phyloP scores from a whole-genome alignment of 495 filamentous ascomycete species.

The Tirmania nivea region DNA sequence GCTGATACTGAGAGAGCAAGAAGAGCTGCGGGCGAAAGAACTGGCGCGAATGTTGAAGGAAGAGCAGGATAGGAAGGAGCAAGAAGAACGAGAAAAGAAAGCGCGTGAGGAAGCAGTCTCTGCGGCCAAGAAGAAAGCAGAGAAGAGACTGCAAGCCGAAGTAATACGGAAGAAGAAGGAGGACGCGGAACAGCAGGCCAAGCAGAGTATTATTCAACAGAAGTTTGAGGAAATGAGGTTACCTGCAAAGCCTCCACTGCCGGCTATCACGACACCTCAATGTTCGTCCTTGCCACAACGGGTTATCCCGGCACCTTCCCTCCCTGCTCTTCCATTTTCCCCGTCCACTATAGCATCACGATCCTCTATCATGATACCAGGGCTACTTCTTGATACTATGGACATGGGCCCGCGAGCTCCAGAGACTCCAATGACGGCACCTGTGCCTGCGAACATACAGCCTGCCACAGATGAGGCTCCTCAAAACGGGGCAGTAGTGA shows the following conservation, averaged over 20 bases:
- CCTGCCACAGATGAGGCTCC: too few relatives aligned
- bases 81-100: slow-evolving; percentile 11
- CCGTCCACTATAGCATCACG: slow-evolving; percentile 4
- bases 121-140: slow-evolving; percentile 14
- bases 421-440: slow-evolving; percentile 3
- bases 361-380: slow-evolving; percentile 15
- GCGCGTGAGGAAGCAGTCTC: slow-evolving; percentile 8
- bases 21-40: slow-evolving; percentile 5
- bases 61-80: slow-evolving; percentile 12
- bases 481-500: background rate
- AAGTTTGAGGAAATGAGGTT: slow-evolving; percentile 17
- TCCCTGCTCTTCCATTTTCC: slow-evolving; percentile 2
- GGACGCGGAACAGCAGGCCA: slow-evolving; percentile 23
- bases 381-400: slow-evolving; percentile 1
- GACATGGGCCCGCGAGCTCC: background rate
- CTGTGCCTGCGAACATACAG: background rate
- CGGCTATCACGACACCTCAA: slow-evolving; percentile 15
- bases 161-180: slow-evolving; percentile 14
- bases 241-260: slow-evolving; percentile 14
- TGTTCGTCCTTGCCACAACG: slow-evolving; percentile 13
- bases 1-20: slow-evolving; percentile 11
- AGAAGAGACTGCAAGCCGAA: slow-evolving; percentile 14
- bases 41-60: slow-evolving; percentile 9
- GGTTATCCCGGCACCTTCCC: slow-evolving; percentile 1
- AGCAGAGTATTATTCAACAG: slow-evolving; percentile 33